These are phyloP conservation scores for Mycena alexandri DNA, from an alignment of 768 basidiomycete species.

Conservation along the genomic window DNA sequence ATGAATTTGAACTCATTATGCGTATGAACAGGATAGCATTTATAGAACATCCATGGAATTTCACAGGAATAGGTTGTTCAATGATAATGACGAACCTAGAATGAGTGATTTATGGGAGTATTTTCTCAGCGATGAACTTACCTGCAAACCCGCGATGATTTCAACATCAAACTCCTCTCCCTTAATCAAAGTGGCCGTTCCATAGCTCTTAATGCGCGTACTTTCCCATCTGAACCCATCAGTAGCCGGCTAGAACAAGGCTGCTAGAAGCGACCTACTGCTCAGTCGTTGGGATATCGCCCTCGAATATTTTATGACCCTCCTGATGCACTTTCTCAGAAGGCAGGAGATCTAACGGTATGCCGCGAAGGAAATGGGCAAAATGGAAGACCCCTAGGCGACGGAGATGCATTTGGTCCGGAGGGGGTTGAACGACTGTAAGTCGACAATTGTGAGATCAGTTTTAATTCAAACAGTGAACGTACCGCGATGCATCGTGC, in stretches of 20 bases:
- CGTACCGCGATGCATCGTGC: conserved; percentile 51
- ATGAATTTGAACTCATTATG: too few species aligned
- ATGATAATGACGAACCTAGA: conserved; percentile 31
- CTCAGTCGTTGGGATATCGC: conserved; percentile 46
- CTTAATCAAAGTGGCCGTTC: conserved; percentile 46
- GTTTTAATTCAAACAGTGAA: neutral
- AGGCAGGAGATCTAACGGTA: conserved; percentile 45
- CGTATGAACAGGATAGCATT: too few species aligned
- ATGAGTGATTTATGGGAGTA: neutral
- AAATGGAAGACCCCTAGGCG: conserved; percentile 52
- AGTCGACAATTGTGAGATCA: neutral
- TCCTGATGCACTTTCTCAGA: conserved; percentile 48
- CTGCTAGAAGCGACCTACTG: conserved; percentile 37
- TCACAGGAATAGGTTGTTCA: neutral
- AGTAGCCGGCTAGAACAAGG: neutral
- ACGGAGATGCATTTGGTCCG: conserved; percentile 46
- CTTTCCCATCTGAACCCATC: conserved; percentile 45
- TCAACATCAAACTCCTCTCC: conserved; percentile 52
- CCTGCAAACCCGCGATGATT: conserved; percentile 48
- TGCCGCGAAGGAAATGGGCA: conserved; percentile 47
- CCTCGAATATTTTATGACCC: conserved; percentile 47
- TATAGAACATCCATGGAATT: too few species aligned
- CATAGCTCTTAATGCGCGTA: conserved; percentile 51
- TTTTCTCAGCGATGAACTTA: conserved; percentile 12
- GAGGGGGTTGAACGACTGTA: conserved; percentile 49